Evolutionary conservation across 352 stramenopile genomes (phyloP), one percentile per base, ranked within the genome.

Genomic region (Globisporangium rhizosaccharum): DNA sequence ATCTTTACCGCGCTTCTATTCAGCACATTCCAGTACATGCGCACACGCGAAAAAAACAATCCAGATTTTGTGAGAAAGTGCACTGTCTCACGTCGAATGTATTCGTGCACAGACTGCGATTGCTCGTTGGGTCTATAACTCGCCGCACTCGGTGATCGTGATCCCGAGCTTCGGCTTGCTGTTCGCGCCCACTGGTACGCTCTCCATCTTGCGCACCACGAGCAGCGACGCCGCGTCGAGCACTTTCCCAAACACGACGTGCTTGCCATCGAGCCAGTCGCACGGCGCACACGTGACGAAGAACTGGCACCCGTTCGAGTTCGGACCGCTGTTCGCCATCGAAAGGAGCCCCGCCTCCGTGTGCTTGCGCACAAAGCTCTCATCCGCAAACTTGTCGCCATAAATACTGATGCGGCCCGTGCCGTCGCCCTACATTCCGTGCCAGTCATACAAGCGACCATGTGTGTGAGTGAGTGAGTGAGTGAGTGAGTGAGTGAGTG

Each of bases 201-300:
- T 96, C 72, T 97, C 90, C 68, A 97, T 95, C 76, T 96, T 96
- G 63, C 87, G 82, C 59, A 96, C 70, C 48, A 94, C 69, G 39
- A 96, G 72, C 66, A 97, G 80, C 39, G 86, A 96, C 42, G 79
- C 69, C 5, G 80, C 67, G 60, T 97, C 89, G 61, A 97, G 71
- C 56, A 97, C 76, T 60, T 97, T 97, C 23, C 96, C 96, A 79
- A 99, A 99, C 14, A 99, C 95, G n/a, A 96, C 82, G 73, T 99
- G 96, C 79, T 98, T 98, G 57, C 87, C 88, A 79, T 99, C 95
- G 45, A 98, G 75, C 93, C 92, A 98, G 63, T 97, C 90, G 59
- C 89, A 94, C 49, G 94, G 88, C 42, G 86, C 90, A 61, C 85
- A 97, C 30, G 92, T 98, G 61, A 98, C 83, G 73, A 98, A 98